These are phyloP conservation scores for Priceomyces castillae DNA, from an alignment of 805 yeast species.

Conservation along the genomic window DNA sequence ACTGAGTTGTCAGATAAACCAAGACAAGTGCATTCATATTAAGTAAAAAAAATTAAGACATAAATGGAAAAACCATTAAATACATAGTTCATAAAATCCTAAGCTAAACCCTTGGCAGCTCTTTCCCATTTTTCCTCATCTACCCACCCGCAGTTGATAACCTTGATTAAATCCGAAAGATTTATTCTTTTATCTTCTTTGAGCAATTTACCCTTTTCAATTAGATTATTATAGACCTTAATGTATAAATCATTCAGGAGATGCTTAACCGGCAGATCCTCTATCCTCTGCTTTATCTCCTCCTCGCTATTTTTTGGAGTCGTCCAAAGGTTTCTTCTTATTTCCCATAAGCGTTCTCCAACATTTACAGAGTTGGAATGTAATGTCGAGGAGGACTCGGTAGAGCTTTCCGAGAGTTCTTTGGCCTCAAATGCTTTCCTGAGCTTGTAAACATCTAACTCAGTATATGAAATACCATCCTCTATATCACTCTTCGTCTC, in stretches of 20 bases:
- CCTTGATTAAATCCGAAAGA: constrained; percentile 64
- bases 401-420: constrained; percentile 8
- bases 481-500: constrained; percentile 12
- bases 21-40: background rate
- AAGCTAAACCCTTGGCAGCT: constrained; percentile 41
- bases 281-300: constrained; percentile 11
- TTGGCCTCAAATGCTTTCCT: constrained; percentile 28
- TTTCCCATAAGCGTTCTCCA: constrained; percentile 68
- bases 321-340: constrained; percentile 68
- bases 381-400: constrained; percentile 8
- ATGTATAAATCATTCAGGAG: constrained; percentile 52
- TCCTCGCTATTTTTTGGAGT: constrained; percentile 22
- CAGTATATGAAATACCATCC: constrained; percentile 18
- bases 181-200: constrained; percentile 61
- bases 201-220: constrained; percentile 66
- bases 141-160: constrained; percentile 84
- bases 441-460: constrained; percentile 25
- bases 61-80: background rate
- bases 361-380: constrained; percentile 18
- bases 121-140: constrained; percentile 72
- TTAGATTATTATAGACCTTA: constrained; percentile 64
- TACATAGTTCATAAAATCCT: background rate
- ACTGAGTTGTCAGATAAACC: background rate
- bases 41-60: background rate
- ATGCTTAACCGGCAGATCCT: constrained; percentile 23